phyloP scores from a whole-genome alignment of 2,329 filamentous ascomycete genomes.

The Sclerotinia minor region DNA sequence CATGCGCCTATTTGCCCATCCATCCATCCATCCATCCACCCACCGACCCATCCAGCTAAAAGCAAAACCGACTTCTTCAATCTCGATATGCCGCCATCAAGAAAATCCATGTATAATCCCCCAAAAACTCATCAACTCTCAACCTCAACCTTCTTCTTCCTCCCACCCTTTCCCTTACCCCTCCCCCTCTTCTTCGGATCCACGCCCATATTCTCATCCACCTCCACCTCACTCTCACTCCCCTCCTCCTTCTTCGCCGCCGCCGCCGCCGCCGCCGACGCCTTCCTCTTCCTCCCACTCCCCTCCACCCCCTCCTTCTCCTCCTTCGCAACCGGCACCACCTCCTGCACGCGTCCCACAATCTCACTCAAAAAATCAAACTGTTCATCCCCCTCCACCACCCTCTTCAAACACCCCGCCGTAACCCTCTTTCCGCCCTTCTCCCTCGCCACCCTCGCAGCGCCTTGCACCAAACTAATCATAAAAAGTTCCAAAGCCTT shows the following conservation, averaged over 20 bases:
- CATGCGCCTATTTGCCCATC: not conserved
- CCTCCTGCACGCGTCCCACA: slow-evolving; percentile 76
- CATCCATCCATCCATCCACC: not conserved
- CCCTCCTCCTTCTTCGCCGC: slow-evolving; percentile 14
- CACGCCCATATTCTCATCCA: too few relatives aligned
- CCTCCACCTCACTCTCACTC: not conserved
- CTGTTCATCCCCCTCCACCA: slow-evolving; percentile 83
- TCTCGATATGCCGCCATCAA: not conserved
- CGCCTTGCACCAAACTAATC: slow-evolving; percentile 88
- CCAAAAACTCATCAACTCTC: not conserved
- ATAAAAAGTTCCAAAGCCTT: slow-evolving; percentile 98
- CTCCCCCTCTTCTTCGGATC: not conserved
- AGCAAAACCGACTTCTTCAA: not conserved
- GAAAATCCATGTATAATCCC: not conserved
- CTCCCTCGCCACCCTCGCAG: slow-evolving; percentile 77
- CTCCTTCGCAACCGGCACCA: slow-evolving; percentile 37
- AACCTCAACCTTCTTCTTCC: slow-evolving; percentile 2
- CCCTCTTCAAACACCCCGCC: slow-evolving; percentile 86
- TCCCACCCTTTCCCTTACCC: slow-evolving; percentile 7
- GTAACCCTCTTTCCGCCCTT: slow-evolving; percentile 88
- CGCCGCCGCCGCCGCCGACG: not conserved
- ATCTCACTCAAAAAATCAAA: slow-evolving; percentile 94
- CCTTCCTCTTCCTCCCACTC: slow-evolving; percentile 36
- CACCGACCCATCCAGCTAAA: slow-evolving; percentile 15
- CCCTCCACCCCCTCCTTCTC: slow-evolving; percentile 32